Conservation (phyloP, 768 basidiomycete species). For the Sistotremastrum suecicum region DNA sequence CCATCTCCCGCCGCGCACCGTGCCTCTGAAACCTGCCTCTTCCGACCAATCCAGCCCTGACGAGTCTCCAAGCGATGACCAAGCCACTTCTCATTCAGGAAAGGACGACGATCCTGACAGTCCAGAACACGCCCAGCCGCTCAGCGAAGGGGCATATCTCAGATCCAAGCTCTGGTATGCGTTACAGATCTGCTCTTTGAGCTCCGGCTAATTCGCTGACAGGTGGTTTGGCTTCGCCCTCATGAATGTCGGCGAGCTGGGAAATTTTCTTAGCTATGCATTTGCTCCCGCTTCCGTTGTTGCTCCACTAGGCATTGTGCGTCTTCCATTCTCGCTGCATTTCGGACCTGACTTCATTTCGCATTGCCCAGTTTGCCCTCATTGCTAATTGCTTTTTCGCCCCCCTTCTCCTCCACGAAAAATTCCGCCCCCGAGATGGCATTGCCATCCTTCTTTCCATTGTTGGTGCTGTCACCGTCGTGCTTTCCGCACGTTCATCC, state of each 20-base stretch:
- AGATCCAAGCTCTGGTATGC: constrained; percentile 73
- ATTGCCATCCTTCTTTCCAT: constrained; percentile 70
- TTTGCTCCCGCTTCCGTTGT: constrained; percentile 88
- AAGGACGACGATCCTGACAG: constrained; percentile 17
- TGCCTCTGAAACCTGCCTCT: constrained; percentile 26
- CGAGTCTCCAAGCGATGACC: constrained; percentile 18
- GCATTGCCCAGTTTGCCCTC: constrained; percentile 54
- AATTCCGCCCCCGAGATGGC: constrained; percentile 72
- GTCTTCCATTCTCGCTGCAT: constrained; percentile 14
- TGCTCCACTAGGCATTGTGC: constrained; percentile 88
- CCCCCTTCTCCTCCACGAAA: constrained; percentile 70
- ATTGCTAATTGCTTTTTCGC: constrained; percentile 93
- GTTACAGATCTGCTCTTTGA: no score
- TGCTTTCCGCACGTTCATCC: constrained; percentile 61
- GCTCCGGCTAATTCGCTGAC: background rate
- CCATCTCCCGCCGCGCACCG: constrained; percentile 20
- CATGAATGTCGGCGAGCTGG: constrained; percentile 82
- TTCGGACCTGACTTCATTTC: constrained; percentile 1
- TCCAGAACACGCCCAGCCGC: no score
- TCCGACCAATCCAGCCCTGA: constrained; percentile 21
- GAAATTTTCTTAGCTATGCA: constrained; percentile 86
- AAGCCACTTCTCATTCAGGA: constrained; percentile 9
- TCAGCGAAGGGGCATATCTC: constrained; percentile 60
- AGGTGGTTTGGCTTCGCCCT: constrained; percentile 87
- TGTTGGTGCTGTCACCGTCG: constrained; percentile 86